A percentile compares a stretch with the other conserved stretches of the same genome.
Conservation (phyloP, 2,329 filamentous ascomycete species). For the Trichoderma sp. region DNA sequence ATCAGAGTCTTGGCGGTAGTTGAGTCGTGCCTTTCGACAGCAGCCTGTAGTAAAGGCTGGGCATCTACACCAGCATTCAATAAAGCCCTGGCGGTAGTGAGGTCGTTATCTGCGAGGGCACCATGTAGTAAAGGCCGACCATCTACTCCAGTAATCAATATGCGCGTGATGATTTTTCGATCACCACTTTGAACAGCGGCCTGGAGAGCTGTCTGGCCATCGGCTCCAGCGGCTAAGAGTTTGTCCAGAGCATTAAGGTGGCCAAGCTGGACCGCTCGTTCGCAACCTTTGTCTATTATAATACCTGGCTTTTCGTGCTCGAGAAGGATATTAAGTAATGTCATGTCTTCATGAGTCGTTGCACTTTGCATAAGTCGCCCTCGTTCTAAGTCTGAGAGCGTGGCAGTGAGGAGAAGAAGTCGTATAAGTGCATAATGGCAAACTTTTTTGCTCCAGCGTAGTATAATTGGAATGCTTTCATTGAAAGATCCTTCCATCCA, state of each 20-base stretch:
- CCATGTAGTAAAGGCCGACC: background rate
- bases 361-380: background rate
- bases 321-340: background rate
- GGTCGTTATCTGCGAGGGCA: background rate
- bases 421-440: slow-evolving; percentile 3
- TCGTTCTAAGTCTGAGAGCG: background rate
- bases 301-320: too few relatives aligned
- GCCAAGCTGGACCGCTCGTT: background rate
- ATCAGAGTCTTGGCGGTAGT: background rate
- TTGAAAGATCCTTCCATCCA: background rate
- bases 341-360: background rate
- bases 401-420: background rate
- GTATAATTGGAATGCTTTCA: background rate
- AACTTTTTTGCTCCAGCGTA: background rate
- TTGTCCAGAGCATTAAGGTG: background rate
- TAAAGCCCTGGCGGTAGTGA: background rate
- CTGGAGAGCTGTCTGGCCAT: background rate
- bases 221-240: background rate
- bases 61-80: background rate
- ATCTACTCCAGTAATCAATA: background rate
- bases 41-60: background rate
- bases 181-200: background rate
- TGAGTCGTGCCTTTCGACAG: background rate
- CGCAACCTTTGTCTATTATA: background rate
- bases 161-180: background rate